Base-by-base conservation (phyloP, 1,284 basidiomycete genomes). In the Naganishia sp. region DNA sequence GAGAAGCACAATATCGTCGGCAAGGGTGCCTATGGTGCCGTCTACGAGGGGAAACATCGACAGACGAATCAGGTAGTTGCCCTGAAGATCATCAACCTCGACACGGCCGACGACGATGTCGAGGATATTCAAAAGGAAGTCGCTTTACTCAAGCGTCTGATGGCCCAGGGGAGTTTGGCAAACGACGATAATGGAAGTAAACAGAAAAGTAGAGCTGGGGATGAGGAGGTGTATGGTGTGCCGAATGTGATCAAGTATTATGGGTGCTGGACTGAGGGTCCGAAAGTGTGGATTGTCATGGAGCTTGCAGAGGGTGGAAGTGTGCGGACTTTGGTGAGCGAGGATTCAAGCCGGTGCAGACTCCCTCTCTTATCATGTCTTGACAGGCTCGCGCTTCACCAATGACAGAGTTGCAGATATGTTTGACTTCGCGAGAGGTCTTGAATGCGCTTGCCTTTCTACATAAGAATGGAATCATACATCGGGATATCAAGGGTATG, bases 201-300 rank as follows among this genome's bases (percentile, higher is more conserved):
- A 57, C 39, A 67, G 49, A 60, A 62, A 41, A 45, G 61, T 23
- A 52, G 53, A 63, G 61, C 41, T n/a, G 61, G 61, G 4, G 50
- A 63, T 23, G 63, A 64, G 13, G 66, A 43, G 53, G 49, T 49
- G 10, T 68, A 71, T 50, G 65, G 69, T n/a, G 70, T 75, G 65
- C 76, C 76, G 6, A 99, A 99, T 76, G 88, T 99, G 71, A 96
- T 93, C 49, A 88, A 90, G 72, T 99, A 99, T 81, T 97, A 90
- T 81, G 95, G 94, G 25, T 97, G 94, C 80, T 89, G 91, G 81
- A 85, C 97, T 75, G 90, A 95, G 76, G 94, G 94, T 0, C 90
- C 93, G 31, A 90, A 92, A 58, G 90, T 99, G 6, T 99, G 96
- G 94, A 99, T 99, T 72, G 92, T 90, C 46, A 99, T 99, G 96